phyloP scores from a whole-genome alignment of 148 eudicot genomes.

The Vaccinium darrowii region DNA sequence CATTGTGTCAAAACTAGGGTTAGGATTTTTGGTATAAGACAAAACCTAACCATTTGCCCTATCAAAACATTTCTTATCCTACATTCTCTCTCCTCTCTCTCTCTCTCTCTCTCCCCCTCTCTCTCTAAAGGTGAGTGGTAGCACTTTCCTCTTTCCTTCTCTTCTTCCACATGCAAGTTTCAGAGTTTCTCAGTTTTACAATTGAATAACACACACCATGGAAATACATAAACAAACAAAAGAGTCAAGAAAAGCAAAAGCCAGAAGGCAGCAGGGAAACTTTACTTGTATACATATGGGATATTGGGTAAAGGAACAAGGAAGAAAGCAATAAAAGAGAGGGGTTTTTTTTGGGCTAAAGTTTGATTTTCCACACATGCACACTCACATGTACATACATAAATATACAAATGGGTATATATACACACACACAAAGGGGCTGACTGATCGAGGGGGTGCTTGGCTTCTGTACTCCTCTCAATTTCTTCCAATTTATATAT shows the following conservation, averaged over 20 bases:
- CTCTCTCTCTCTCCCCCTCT: slow-evolving; percentile 22
- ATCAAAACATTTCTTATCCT: slow-evolving; percentile 24
- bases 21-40: slow-evolving; percentile 21
- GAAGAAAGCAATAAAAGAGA: slow-evolving; percentile 21
- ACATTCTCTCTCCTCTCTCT: slow-evolving; percentile 8
- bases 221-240: slow-evolving; percentile 17
- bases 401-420: not conserved
- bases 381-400: not conserved
- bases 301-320: slow-evolving; percentile 25
- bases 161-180: slow-evolving; percentile 17
- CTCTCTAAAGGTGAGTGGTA: slow-evolving; percentile 18
- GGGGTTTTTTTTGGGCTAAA: slow-evolving; percentile 18
- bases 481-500: too few relatives aligned
- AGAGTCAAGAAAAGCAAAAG: slow-evolving; percentile 31
- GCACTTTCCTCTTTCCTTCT: slow-evolving; percentile 13
- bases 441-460: too few relatives aligned
- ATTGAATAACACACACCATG: slow-evolving; percentile 13
- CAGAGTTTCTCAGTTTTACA: slow-evolving; percentile 18
- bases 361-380: not conserved
- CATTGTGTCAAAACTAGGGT: slow-evolving; percentile 17
- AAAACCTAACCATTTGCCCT: slow-evolving; percentile 29
- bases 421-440: too few relatives aligned
- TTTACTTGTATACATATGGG: slow-evolving; percentile 20
- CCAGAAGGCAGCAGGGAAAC: slow-evolving; percentile 19
- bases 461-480: too few relatives aligned